phyloP scores from a whole-genome alignment of 2,329 filamentous ascomycete genomes.

The Beauveria sp. region DNA sequence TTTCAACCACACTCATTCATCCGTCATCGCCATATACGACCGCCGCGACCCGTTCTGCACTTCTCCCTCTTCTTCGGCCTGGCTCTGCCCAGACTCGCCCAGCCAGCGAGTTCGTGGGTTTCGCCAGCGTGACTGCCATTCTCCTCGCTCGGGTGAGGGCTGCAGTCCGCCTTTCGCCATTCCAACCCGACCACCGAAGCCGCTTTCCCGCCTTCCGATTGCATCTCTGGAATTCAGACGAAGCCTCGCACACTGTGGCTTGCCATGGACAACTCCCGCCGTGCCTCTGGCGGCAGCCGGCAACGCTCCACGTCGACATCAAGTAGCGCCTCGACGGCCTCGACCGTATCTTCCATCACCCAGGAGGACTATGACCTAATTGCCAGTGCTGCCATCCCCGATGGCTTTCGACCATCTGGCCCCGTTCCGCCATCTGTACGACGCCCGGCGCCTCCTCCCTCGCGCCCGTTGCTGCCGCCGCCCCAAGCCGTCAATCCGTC shows the following conservation, averaged over 20 bases:
- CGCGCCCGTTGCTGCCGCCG: conserved; percentile 14
- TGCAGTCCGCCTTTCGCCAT: conserved; percentile 1
- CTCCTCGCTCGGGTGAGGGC: conserved; percentile 2
- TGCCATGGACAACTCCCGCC: conserved; percentile 11
- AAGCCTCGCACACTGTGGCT: not conserved
- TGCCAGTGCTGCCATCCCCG: conserved; percentile 43
- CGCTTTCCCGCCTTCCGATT: not conserved
- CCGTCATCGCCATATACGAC: not conserved
- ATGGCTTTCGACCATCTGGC: conserved; percentile 39
- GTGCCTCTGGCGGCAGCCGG: conserved; percentile 5
- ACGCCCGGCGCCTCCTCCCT: conserved; percentile 1
- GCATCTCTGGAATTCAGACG: not conserved
- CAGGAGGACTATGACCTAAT: conserved; percentile 43
- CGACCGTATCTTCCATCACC: conserved; percentile 18
- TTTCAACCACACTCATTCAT: not conserved
- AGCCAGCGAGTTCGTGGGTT: conserved; percentile 8
- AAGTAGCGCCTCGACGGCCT: conserved; percentile 2
- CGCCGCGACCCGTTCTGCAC: not conserved
- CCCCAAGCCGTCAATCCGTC: conserved; percentile 16
- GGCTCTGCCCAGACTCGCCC: conserved; percentile 7
- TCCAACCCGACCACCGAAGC: not conserved
- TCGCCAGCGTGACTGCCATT: conserved; percentile 7
- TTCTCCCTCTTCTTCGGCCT: not conserved
- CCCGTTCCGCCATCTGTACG: not conserved
- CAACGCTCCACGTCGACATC: conserved; percentile 5